Percentiles rank a stretch among this genome's conserved stretches.
Evolutionary conservation across 371 early-diverging fungal genomes (phyloP).

Genomic region (Thermomucor indicae-seudaticae): DNA sequence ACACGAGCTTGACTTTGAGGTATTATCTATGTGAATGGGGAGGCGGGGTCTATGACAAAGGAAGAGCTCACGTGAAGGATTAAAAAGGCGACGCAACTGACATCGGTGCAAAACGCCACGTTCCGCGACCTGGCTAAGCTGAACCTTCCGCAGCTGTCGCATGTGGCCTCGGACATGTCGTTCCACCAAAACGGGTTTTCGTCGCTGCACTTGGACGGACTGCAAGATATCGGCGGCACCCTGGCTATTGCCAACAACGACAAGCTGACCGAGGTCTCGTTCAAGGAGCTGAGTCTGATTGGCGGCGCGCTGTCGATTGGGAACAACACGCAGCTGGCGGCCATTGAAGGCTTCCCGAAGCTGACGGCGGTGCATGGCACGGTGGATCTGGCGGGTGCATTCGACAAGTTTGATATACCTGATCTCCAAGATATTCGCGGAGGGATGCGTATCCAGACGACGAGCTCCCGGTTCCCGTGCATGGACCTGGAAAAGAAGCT

Average conservation of each 20-base stretch:
- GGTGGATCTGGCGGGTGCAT: constrained; percentile 46
- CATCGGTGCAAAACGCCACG: constrained; percentile 23
- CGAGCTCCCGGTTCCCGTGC: constrained; percentile 31
- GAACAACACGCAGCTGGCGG: constrained; percentile 48
- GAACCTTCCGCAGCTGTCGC: constrained; percentile 26
- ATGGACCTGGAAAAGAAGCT: constrained; percentile 28
- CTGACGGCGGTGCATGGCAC: constrained; percentile 47
- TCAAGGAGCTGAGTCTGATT: constrained; percentile 39
- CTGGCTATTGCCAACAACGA: constrained; percentile 52
- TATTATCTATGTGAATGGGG: background rate
- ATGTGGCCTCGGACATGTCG: constrained; percentile 35
- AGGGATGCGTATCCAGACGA: constrained; percentile 46
- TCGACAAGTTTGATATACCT: constrained; percentile 41
- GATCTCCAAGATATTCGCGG: constrained; percentile 47
- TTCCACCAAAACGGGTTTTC: constrained; percentile 53
- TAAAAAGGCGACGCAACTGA: constrained; percentile 29
- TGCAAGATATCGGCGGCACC: constrained; percentile 47
- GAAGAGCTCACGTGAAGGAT: no score
- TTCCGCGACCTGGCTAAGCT: constrained; percentile 41
- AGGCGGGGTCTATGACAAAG: no score
- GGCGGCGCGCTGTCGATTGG: constrained; percentile 56
- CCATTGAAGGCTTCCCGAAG: constrained; percentile 46
- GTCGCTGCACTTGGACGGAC: constrained; percentile 24
- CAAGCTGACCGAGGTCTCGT: constrained; percentile 39
- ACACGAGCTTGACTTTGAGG: constrained; percentile 21